Percentiles rank a stretch among this genome's conserved stretches.
These are phyloP conservation scores for Pleurotus djamor DNA, from an alignment of 768 basidiomycete species.

Conservation along the genomic window DNA sequence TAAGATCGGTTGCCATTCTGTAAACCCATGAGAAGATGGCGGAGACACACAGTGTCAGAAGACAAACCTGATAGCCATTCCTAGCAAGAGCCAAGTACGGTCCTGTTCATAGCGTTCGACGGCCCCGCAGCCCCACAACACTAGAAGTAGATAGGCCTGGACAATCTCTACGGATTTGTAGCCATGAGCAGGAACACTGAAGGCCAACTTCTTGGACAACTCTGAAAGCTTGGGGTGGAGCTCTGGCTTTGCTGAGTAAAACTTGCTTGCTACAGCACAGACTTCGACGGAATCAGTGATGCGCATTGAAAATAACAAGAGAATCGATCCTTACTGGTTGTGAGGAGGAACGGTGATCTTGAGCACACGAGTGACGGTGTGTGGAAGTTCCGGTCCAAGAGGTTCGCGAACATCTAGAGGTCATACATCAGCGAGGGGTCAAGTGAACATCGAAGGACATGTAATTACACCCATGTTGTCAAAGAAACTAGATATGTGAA, in stretches of 20 bases:
- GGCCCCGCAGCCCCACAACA: conserved; percentile 90
- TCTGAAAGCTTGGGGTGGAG: conserved; percentile 79
- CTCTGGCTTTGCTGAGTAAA: conserved; percentile 80
- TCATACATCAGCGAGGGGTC: conserved; percentile 11
- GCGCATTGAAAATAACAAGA: not conserved
- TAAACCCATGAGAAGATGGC: not conserved
- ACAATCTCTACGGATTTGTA: conserved; percentile 96
- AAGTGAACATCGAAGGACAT: conserved; percentile 4
- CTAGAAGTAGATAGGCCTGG: conserved; percentile 89
- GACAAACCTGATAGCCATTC: conserved; percentile 78
- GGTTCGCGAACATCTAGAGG: conserved; percentile 68
- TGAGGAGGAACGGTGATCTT: conserved; percentile 91
- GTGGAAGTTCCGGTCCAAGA: conserved; percentile 88
- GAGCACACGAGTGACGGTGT: conserved; percentile 93
- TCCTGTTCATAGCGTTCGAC: conserved; percentile 97
- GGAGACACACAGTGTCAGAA: not conserved
- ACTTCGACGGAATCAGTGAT: conserved; percentile 43
- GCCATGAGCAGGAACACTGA: conserved; percentile 79
- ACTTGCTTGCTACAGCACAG: conserved; percentile 92
- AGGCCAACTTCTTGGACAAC: conserved; percentile 85
- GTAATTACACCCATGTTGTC: conserved; percentile 67
- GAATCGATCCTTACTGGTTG: conserved; percentile 63
- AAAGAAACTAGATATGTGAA: conserved; percentile 54
- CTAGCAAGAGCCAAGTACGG: conserved; percentile 87
- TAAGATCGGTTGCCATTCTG: conserved; percentile 95